Base-by-base conservation (phyloP, 768 basidiomycete genomes). In the Daedalea quercina region DNA sequence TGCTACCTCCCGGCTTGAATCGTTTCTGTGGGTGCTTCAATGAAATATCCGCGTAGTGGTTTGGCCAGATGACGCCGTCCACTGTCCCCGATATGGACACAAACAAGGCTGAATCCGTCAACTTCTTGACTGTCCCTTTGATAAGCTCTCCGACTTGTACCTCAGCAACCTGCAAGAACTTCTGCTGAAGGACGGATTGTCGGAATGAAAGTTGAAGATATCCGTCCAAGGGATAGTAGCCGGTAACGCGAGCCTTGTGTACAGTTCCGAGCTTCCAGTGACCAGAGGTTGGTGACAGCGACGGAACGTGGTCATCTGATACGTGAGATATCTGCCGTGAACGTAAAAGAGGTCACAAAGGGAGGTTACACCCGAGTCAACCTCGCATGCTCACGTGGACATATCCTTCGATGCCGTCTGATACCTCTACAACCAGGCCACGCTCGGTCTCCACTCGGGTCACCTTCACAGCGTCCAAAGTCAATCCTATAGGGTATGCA, bases 21-120 rank as follows among this genome's bases (percentile, higher is more conserved):
- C 86, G 79, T 70, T 85, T 90, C 41, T 91, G 83, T 9, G 95
- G 95, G 65, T 97, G 89, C 65, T 94, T 96, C 60, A 98, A 76
- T n/a, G 73, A 66, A 62, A 98, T 94, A 67, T 99, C 96, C 11
- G 96, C 93, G 65, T 90, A 96, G 65, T 98, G 96, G 55, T 84
- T 80, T 0, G 94, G 94, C 89, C 91, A 96, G 20, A 97, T 76
- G 24, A 96, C 86, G 25, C 90, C 96, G 63, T 96, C 92, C 28
- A 97, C 84, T 54, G 80, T 90, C 4, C 90, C 92, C 3, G 87
- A 82, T 51, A 98, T 74, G 25, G 89, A 83, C 40, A 98, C 82
- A 63, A 96, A 95, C 34, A 99, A 70, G 0, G 81, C 87, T 31
- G 80, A 76, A 53, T 90, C 85, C 2, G 85, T 85, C 46, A 99